Evolutionary conservation across 805 yeast genomes (phyloP), one percentile per base, ranked within the genome.

Genomic region (Barnettozyma botsteinii): DNA sequence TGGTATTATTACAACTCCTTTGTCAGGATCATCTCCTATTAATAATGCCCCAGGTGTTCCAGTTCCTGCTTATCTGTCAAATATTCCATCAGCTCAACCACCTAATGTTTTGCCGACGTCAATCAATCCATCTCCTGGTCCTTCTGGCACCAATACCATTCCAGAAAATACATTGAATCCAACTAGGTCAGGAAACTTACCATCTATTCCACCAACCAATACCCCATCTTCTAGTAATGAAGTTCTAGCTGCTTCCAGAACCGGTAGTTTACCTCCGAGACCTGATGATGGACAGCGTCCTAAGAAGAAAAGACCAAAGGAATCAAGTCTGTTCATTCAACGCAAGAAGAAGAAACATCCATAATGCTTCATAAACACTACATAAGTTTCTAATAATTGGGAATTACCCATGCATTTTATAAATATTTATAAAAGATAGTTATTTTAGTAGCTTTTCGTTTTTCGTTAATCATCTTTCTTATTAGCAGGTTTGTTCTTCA

Each of bases 211-310:
- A 39, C 34, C 34, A 33, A 19, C 30, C 7, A 29, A 28, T 9
- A 35, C 36, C 10, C 21, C 35, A 33, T 5, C 10, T 9, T 12
- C 24, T n/a, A 17, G n/a, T 21, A 18, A 19, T 20, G 19, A 9
- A 26, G 23, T 14, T 19, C 45, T 41, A 15, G 30, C 35, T 4
- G 45, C 42, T 12, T 33, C 49, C 7, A 47, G 49, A 41, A 42
- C 46, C 14, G 55, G 55, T 10, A 42, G 41, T 4, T 31, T 40
- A 6, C 51, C 51, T 14, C 49, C 49, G 21, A 37, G 33, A n/a
- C 30, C 40, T 12, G 15, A 24, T 6, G 36, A 14, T 5, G 27
- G 32, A 5, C 33, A 12, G 17, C 36, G 12, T 19, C 21, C 28
- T 7, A 36, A 35, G 27, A 42, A 40, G 18, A 40, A 33, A 21